A percentile compares a stretch with the other conserved stretches of the same genome.
Conservation (phyloP, 2,329 filamentous ascomycete genomes). For the Spiromastix sp. region DNA sequence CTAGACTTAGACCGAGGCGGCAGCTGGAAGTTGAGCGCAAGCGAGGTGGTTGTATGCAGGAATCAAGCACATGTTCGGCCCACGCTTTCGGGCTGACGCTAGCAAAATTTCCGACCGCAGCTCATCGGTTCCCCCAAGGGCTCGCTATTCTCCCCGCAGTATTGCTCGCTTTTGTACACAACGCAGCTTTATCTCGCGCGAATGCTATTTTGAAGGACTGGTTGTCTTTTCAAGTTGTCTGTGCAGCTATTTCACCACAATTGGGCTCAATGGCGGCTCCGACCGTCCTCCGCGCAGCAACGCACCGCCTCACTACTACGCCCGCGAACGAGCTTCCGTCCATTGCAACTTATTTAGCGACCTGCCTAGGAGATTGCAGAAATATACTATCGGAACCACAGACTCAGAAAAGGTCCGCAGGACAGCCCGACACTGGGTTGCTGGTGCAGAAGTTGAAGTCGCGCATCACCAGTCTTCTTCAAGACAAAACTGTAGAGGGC, state of each 20-base stretch:
- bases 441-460: constrained; percentile 75
- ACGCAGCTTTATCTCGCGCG: no score
- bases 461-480: constrained; percentile 64
- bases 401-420: constrained; percentile 47
- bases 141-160: no score
- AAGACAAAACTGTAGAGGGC: constrained; percentile 62
- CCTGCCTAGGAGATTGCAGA: constrained; percentile 43
- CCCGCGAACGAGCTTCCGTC: constrained; percentile 63
- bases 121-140: no score
- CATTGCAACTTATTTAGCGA: constrained; percentile 58
- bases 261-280: constrained; percentile 19
- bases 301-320: constrained; percentile 54
- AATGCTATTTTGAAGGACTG: no score
- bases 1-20: no score
- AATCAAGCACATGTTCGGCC: no score
- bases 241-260: neutral
- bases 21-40: no score
- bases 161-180: no score
- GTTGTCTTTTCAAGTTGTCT: neutral
- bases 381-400: constrained; percentile 53
- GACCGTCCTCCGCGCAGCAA: constrained; percentile 32
- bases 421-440: constrained; percentile 55
- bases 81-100: no score
- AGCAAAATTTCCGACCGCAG: no score
- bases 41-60: no score